Percentiles rank a stretch among this genome's conserved stretches.
phyloP scores from a whole-genome alignment of 805 yeast species.

The Torulaspora delbrueckii region DNA sequence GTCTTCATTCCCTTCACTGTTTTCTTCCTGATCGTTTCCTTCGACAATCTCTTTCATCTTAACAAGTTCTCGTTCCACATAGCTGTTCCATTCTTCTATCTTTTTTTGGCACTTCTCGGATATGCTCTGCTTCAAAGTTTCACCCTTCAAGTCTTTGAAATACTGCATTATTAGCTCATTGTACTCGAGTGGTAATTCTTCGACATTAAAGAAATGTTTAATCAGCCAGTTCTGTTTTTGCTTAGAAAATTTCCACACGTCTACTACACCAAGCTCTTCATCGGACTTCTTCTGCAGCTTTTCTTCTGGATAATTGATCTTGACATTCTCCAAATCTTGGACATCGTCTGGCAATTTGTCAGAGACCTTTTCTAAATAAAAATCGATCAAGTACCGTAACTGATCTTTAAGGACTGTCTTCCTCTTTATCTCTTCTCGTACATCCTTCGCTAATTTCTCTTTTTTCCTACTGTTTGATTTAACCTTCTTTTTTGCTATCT shows the following conservation, averaged over 20 bases:
- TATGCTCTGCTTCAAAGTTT: conserved; percentile 18
- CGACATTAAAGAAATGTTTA: conserved; percentile 29
- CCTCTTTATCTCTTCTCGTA: conserved; percentile 16
- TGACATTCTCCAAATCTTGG: conserved; percentile 22
- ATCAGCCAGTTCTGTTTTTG: conserved; percentile 37
- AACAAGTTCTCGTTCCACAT: conserved; percentile 20
- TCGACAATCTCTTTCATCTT: conserved; percentile 25
- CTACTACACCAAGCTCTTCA: conserved; percentile 19
- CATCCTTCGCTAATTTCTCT: conserved; percentile 30
- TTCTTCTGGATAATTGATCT: conserved; percentile 17
- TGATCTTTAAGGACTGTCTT: conserved; percentile 32
- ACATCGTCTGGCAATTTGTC: conserved; percentile 25
- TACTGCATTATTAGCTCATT: conserved; percentile 29
- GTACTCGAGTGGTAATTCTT: conserved; percentile 28
- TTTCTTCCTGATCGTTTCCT: conserved; percentile 9
- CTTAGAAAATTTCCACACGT: conserved; percentile 36
- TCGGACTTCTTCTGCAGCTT: conserved; percentile 4
- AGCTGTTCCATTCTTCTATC: conserved; percentile 27
- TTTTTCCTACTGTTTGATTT: conserved; percentile 15
- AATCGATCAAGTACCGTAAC: conserved; percentile 34
- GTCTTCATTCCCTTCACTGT: conserved; percentile 10
- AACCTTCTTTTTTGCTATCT: conserved; percentile 18
- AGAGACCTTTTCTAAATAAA: conserved; percentile 26
- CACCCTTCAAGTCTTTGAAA: conserved; percentile 19
- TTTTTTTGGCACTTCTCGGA: conserved; percentile 19